These are phyloP conservation scores for Penicillium diatomitis DNA, from an alignment of 495 filamentous ascomycete species.

Conservation along the genomic window DNA sequence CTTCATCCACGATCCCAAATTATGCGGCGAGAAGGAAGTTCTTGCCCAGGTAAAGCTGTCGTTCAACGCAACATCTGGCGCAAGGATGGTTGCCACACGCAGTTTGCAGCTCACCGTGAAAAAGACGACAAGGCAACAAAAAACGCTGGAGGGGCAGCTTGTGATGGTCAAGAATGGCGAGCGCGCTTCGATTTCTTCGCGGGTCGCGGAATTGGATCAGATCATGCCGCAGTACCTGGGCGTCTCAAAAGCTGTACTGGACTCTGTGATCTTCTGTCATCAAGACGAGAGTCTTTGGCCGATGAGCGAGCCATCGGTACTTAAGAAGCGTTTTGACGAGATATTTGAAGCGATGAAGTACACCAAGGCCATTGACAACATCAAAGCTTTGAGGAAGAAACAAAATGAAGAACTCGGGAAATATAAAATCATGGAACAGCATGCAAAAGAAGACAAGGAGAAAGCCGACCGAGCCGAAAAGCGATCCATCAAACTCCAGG, in stretches of 20 bases:
- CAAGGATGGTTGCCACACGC: slow-evolving; percentile 70
- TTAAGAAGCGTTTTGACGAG: slow-evolving; percentile 94
- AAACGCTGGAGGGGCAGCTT: slow-evolving; percentile 73
- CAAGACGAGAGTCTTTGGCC: slow-evolving; percentile 98
- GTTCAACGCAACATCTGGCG: slow-evolving; percentile 67
- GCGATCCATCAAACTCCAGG: slow-evolving; percentile 50
- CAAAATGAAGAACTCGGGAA: slow-evolving; percentile 66
- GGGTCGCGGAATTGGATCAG: slow-evolving; percentile 68
- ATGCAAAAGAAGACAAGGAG: slow-evolving; percentile 78
- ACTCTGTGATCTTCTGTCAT: slow-evolving; percentile 96
- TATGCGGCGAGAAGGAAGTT: slow-evolving; percentile 84
- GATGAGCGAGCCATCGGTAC: slow-evolving; percentile 73
- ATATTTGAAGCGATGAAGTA: slow-evolving; percentile 97
- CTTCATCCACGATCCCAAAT: slow-evolving; percentile 94
- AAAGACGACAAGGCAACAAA: slow-evolving; percentile 60
- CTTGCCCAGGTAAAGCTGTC: slow-evolving; percentile 83
- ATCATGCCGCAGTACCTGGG: slow-evolving; percentile 82
- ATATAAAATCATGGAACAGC: slow-evolving; percentile 60
- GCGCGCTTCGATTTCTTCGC: slow-evolving; percentile 62
- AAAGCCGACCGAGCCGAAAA: slow-evolving; percentile 65
- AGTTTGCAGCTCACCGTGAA: slow-evolving; percentile 80
- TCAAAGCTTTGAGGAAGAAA: slow-evolving; percentile 75
- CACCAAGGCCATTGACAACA: slow-evolving; percentile 92
- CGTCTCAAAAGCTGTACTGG: slow-evolving; percentile 81
- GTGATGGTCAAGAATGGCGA: slow-evolving; percentile 74